Evolutionary conservation across 73 alveolate genomes (phyloP).

Genomic region (Paramecium biaurelia): DNA sequence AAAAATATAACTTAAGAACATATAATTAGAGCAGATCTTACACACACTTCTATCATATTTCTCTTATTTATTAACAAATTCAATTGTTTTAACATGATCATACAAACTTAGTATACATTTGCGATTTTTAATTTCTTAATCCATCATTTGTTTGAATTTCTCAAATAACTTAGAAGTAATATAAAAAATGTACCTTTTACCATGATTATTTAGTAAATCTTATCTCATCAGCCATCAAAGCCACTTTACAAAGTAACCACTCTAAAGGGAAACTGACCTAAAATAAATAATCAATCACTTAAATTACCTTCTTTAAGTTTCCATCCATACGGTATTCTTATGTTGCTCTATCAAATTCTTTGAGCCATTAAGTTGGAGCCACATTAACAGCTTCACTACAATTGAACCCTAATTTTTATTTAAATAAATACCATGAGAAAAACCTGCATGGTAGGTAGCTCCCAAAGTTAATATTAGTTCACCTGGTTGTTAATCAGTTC

Average conservation of each 20-base stretch:
- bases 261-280: conserved; percentile 47
- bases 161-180: conserved; percentile 8
- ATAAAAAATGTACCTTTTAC: neutral
- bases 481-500: conserved; percentile 79
- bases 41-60: conserved; percentile 62
- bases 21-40: conserved; percentile 52
- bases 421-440: conserved; percentile 68
- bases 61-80: conserved; percentile 50
- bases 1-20: conserved; percentile 49
- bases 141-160: conserved; percentile 21
- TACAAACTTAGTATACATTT: neutral
- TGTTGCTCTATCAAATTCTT: conserved; percentile 40
- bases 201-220: neutral
- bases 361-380: conserved; percentile 77
- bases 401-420: conserved; percentile 68
- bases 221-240: neutral
- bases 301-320: conserved; percentile 48
- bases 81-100: conserved; percentile 39
- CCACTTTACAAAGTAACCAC: conserved; percentile 25
- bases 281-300: neutral
- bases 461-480: conserved; percentile 84
- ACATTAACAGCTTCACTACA: conserved; percentile 86
- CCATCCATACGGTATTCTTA: conserved; percentile 53
- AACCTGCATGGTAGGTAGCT: conserved; percentile 83
- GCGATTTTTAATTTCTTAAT: conserved; percentile 23